Percentiles rank a stretch among this genome's conserved stretches.
Evolutionary conservation across 805 yeast species (phyloP).

Genomic region (Kluyveromyces dobzhanskii): DNA sequence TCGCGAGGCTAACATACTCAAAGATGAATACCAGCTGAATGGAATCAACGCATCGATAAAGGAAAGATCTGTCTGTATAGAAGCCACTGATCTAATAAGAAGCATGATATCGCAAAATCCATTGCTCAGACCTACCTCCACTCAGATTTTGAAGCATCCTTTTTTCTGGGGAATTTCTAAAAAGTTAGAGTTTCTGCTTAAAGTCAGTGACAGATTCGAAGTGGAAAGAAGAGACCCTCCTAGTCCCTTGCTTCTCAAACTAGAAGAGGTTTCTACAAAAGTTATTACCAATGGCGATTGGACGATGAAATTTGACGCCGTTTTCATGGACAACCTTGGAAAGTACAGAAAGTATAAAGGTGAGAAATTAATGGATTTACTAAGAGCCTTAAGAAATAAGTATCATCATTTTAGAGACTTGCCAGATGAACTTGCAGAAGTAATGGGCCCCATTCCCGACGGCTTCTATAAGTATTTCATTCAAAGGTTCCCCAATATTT

Average conservation of each 20-base stretch:
- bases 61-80: constrained; percentile 32
- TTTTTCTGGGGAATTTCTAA: constrained; percentile 72
- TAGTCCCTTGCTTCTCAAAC: constrained; percentile 42
- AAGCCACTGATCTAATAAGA: constrained; percentile 63
- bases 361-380: constrained; percentile 69
- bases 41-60: constrained; percentile 26
- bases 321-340: constrained; percentile 75
- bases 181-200: constrained; percentile 74
- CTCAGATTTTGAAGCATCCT: constrained; percentile 69
- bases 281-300: constrained; percentile 64
- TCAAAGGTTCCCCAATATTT: constrained; percentile 62
- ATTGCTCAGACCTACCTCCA: constrained; percentile 59
- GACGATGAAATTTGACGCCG: constrained; percentile 63
- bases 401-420: constrained; percentile 91
- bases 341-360: constrained; percentile 84
- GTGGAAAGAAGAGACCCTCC: constrained; percentile 77
- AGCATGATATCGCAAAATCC: constrained; percentile 71
- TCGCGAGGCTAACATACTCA: constrained; percentile 83
- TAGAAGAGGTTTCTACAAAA: constrained; percentile 44
- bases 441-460: constrained; percentile 74
- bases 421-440: constrained; percentile 52
- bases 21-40: constrained; percentile 48
- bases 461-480: constrained; percentile 79
- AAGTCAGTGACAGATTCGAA: constrained; percentile 88
- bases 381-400: constrained; percentile 87